Evolutionary conservation across 2,329 filamentous ascomycete species (phyloP).

Genomic region (Xylariaceae sp.): DNA sequence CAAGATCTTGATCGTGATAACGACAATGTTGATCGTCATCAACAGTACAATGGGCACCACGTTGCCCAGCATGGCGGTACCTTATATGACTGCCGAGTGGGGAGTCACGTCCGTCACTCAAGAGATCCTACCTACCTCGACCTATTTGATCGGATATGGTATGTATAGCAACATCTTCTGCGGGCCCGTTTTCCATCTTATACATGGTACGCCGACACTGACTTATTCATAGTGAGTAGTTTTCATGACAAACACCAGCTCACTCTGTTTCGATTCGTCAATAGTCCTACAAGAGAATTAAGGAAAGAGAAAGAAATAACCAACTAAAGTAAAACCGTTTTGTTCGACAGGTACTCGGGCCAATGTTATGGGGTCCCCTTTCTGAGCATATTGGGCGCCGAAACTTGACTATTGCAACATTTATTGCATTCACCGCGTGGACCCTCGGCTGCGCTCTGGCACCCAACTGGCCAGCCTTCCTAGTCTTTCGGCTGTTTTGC

Average conservation of each 20-base stretch:
- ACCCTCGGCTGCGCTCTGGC: constrained; percentile 54
- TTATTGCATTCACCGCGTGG: constrained; percentile 46
- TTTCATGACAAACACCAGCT: neutral
- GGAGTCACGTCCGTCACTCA: constrained; percentile 45
- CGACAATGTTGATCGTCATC: constrained; percentile 56
- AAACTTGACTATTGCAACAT: constrained; percentile 42
- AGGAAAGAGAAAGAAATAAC: no score
- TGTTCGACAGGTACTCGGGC: no score
- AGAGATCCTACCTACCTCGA: constrained; percentile 55
- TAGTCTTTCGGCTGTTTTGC: constrained; percentile 52
- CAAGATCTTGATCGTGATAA: constrained; percentile 52
- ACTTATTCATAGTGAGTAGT: neutral
- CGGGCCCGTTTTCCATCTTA: no score
- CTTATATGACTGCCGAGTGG: constrained; percentile 56
- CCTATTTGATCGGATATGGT: constrained; percentile 59
- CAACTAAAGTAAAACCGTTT: no score
- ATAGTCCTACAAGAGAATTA: neutral
- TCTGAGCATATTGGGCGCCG: constrained; percentile 62
- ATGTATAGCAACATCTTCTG: no score
- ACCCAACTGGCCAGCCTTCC: constrained; percentile 48
- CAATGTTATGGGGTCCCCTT: constrained; percentile 55
- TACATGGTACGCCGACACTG: no score
- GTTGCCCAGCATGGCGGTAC: constrained; percentile 60
- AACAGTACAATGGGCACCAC: constrained; percentile 66
- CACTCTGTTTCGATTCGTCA: neutral